Percentiles rank a stretch among this genome's conserved stretches.
Conservation (phyloP, 2,329 filamentous ascomycete species). For the Xylaria sp. region DNA sequence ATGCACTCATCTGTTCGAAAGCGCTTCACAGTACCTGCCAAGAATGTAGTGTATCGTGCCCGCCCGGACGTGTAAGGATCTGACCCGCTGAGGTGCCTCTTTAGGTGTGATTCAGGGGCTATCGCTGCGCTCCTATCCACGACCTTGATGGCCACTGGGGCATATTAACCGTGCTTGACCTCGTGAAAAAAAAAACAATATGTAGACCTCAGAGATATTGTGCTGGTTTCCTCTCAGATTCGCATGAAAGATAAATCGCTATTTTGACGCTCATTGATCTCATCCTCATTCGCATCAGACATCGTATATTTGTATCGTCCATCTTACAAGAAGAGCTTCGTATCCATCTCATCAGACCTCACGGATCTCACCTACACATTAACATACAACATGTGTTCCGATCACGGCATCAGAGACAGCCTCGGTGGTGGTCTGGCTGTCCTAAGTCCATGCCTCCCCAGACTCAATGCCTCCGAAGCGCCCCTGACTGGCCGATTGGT, state of each 20-base stretch:
- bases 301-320: background rate
- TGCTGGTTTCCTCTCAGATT: background rate
- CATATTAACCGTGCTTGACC: background rate
- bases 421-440: conserved; percentile 44
- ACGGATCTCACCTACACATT: background rate
- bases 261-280: background rate
- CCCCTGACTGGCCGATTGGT: conserved; percentile 30
- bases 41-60: no score
- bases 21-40: no score
- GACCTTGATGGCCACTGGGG: conserved; percentile 11
- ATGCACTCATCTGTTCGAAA: no score
- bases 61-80: no score
- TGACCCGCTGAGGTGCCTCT: background rate
- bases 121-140: background rate
- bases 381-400: conserved; percentile 39
- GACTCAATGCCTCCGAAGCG: conserved; percentile 3
- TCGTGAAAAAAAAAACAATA: background rate
- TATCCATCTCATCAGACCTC: background rate
- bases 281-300: background rate
- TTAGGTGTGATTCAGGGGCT: background rate
- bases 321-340: background rate
- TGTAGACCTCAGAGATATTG: background rate
- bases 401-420: conserved; percentile 35
- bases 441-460: conserved; percentile 32
- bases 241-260: background rate